A percentile compares a stretch with the other conserved stretches of the same genome.
Evolutionary conservation across 805 yeast species (phyloP).

Genomic region (Lipomyces lipofer): DNA sequence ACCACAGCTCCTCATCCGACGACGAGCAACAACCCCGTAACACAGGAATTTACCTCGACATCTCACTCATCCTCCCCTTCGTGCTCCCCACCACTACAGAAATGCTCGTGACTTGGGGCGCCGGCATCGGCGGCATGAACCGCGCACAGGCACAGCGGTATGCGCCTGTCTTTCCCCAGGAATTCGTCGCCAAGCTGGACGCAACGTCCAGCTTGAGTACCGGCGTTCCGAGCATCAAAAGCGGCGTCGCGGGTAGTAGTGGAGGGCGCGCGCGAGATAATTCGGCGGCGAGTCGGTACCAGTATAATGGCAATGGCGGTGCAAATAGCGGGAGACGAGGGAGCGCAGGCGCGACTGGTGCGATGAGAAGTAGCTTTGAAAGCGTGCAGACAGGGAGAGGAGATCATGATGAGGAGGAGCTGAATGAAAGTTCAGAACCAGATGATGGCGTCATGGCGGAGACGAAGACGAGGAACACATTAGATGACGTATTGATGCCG

Average conservation of each 20-base stretch:
- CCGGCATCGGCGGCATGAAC: slow-evolving; percentile 66
- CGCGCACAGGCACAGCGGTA: slow-evolving; percentile 54
- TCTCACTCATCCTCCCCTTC: slow-evolving; percentile 46
- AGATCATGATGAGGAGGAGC: not conserved
- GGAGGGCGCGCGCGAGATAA: slow-evolving; percentile 8
- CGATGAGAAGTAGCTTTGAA: not conserved
- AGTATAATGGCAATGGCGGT: not conserved
- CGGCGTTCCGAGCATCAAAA: slow-evolving; percentile 25
- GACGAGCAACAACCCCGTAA: slow-evolving; percentile 16
- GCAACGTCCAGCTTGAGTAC: slow-evolving; percentile 38
- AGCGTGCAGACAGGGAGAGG: not conserved
- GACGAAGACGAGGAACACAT: not conserved
- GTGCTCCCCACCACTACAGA: slow-evolving; percentile 74
- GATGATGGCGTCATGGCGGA: not conserved
- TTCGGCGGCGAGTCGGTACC: slow-evolving; percentile 6
- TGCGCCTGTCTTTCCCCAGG: slow-evolving; percentile 73
- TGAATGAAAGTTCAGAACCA: not conserved
- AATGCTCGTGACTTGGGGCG: slow-evolving; percentile 71
- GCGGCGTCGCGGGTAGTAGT: slow-evolving; percentile 15
- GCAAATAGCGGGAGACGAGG: not conserved
- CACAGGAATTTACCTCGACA: slow-evolving; percentile 39
- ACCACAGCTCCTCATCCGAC: not conserved
- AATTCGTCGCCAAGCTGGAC: slow-evolving; percentile 69
- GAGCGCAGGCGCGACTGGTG: not conserved
- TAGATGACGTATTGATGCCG: slow-evolving; percentile 1